Base-by-base conservation (phyloP, 2,329 filamentous ascomycete genomes). In the Trichoderma cornu-damae region DNA sequence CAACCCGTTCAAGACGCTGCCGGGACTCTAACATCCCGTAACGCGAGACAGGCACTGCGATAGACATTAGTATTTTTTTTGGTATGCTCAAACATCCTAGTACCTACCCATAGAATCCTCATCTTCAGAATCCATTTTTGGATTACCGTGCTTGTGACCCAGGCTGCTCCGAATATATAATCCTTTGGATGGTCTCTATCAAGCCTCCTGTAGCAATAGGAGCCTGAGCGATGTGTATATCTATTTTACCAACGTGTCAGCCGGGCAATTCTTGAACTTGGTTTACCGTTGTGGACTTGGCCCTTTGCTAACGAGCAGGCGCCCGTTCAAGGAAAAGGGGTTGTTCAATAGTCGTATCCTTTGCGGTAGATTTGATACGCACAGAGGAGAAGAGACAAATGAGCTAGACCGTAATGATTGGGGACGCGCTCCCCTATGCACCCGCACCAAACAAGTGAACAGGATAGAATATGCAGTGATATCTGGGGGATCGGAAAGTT, bases 11-110 rank as follows among this genome's bases (percentile, higher is more conserved):
- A 9, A 65, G 58, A 26, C 59, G 53, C 20, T 43, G 20, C 3
- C 43, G 58, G 18, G 63, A 65, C 18, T 59, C 35, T 0, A 18
- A 6, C 35, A 65, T 61, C 44, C 59, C 54, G 28, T 65, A 65
- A 14, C 16, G 53, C 3, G 48, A 34, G 9, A 55, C 34, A 4
- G n/a, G 32, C 40, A 11, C 34, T 52, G 16, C 3, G 4, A 26
- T 22, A 8, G 14, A n/a, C 1, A 9, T 55, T 22, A 43, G 52
- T 43, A 49, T 12, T n/a, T 7, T 12, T 22, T n/a, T 16, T 22
- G 9, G 7, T 43, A 2, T 30, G 26, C 4, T n/a, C 3, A 14
- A 9, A 16, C n/a, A 20, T 32, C 4, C 9, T 7, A 37, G 26
- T 4, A 49, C 57, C 49, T 48, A 55, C 57, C 11, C 1, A 16